Evolutionary conservation across 164 flowering plant species (phyloP).

Genomic region (Umbilicus rupestris): DNA sequence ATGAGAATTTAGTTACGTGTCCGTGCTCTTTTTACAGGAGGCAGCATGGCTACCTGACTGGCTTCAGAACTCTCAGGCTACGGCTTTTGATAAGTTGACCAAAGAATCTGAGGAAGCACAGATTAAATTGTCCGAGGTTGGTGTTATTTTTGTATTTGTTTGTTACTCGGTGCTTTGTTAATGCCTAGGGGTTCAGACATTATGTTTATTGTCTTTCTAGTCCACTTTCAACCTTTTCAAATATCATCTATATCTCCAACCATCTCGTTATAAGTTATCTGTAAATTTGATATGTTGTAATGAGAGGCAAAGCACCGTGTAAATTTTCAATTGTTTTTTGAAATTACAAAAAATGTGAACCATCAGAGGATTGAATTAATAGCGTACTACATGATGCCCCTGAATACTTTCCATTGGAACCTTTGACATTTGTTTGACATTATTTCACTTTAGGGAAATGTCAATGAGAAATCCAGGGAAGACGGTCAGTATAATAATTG

Average conservation of each 20-base stretch:
- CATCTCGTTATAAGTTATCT: neutral
- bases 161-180: neutral
- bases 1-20: neutral
- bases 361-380: neutral
- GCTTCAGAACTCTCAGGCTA: conserved; percentile 43
- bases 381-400: neutral
- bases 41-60: conserved; percentile 65
- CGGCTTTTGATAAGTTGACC: conserved; percentile 11
- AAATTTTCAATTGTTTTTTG: no score
- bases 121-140: conserved; percentile 19
- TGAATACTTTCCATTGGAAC: neutral
- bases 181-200: neutral
- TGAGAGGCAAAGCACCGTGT: no score
- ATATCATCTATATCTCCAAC: neutral
- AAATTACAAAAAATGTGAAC: no score
- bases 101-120: conserved; percentile 13
- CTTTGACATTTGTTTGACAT: conserved; percentile 14
- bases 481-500: conserved; percentile 26
- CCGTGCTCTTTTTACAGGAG: conserved; percentile 27
- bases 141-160: neutral
- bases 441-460: conserved; percentile 14
- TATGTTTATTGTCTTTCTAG: neutral
- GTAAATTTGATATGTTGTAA: no score
- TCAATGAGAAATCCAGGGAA: conserved; percentile 18
- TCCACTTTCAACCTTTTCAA: no score